phyloP scores from a whole-genome alignment of 352 stramenopile genomes.

The Globisporangium mamillatum region DNA sequence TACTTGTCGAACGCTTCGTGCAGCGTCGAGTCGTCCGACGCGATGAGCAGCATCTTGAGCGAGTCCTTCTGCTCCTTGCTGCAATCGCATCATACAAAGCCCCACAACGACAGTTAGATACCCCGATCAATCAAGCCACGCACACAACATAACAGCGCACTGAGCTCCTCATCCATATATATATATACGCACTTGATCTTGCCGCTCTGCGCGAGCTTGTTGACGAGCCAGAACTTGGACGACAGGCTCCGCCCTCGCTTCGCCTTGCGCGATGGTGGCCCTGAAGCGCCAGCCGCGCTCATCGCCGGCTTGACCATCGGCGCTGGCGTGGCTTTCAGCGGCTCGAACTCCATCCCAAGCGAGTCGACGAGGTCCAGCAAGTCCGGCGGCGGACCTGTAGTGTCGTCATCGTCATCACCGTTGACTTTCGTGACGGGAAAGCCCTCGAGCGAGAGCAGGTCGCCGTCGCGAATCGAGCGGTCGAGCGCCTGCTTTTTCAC shows the following conservation, averaged over 20 bases:
- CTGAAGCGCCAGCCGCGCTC: conserved; percentile 4
- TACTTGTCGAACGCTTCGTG: conserved; percentile 76
- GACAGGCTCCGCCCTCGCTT: conserved; percentile 74
- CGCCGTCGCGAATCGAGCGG: conserved; percentile 77
- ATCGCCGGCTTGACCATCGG: conserved; percentile 26
- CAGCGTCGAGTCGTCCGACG: conserved; percentile 67
- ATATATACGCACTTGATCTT: conserved; percentile 59
- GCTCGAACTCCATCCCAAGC: conserved; percentile 57
- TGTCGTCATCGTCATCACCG: conserved; percentile 16
- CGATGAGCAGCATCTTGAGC: conserved; percentile 78
- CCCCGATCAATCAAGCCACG: neutral
- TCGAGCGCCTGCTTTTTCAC: conserved; percentile 69
- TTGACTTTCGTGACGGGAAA: conserved; percentile 31
- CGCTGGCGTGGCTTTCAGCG: conserved; percentile 22
- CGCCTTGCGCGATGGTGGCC: conserved; percentile 41
- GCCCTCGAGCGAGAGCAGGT: conserved; percentile 69
- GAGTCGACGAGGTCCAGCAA: conserved; percentile 70
- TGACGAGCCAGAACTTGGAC: conserved; percentile 86
- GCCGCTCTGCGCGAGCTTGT: conserved; percentile 74
- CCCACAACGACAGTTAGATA: neutral
- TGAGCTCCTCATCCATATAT: neutral
- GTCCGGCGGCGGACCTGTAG: conserved; percentile 42
- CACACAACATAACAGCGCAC: neutral
- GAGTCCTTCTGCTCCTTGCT: conserved; percentile 80
- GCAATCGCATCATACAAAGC: neutral